A percentile compares a stretch with the other conserved stretches of the same genome.
These are phyloP conservation scores for Tulasnella calospora DNA, from an alignment of 768 basidiomycete genomes.

Conservation along the genomic window DNA sequence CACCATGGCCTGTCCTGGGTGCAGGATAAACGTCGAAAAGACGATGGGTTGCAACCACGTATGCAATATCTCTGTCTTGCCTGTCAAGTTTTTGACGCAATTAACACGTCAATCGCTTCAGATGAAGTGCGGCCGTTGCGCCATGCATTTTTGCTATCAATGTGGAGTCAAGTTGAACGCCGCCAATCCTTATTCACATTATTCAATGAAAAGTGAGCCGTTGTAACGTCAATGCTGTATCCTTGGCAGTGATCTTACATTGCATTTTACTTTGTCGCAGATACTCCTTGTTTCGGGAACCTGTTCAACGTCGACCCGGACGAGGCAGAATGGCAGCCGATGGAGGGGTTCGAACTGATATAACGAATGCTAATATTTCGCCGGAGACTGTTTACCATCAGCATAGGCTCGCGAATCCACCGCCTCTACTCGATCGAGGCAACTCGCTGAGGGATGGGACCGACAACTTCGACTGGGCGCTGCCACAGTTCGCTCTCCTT, in stretches of 20 bases:
- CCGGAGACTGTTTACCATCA: too few relatives aligned
- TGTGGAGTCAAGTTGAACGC: constrained; percentile 55
- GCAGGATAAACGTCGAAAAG: constrained; percentile 57
- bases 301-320: constrained; percentile 15
- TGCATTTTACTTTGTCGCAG: background rate
- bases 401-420: too few relatives aligned
- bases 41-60: constrained; percentile 79
- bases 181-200: constrained; percentile 62
- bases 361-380: background rate
- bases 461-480: too few relatives aligned
- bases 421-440: background rate
- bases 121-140: constrained; percentile 77
- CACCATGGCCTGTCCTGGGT: constrained; percentile 65
- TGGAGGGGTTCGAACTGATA: constrained; percentile 17
- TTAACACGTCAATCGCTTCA: constrained; percentile 32
- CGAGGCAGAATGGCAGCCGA: constrained; percentile 20
- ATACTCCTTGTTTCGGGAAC: constrained; percentile 14
- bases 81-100: background rate
- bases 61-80: constrained; percentile 36
- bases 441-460: too few relatives aligned
- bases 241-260: background rate
- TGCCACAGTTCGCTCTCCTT: too few relatives aligned
- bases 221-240: background rate
- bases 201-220: constrained; percentile 34
- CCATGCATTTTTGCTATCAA: constrained; percentile 75